phyloP scores from a whole-genome alignment of 352 stramenopile genomes.

The Nothophytophthora sp. region DNA sequence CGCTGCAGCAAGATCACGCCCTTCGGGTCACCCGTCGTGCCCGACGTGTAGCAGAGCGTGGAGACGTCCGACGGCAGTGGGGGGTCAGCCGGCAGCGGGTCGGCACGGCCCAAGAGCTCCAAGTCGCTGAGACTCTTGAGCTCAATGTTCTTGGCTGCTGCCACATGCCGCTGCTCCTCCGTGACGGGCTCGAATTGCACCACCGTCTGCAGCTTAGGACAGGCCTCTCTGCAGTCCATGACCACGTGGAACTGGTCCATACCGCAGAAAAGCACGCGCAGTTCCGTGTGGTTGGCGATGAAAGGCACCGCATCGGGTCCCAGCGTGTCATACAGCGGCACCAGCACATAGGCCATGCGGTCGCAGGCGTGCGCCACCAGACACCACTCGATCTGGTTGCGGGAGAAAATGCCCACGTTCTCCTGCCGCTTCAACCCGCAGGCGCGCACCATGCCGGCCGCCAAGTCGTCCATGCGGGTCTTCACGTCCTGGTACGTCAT shows the following conservation, averaged over 20 bases:
- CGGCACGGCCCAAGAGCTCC: slow-evolving; percentile 31
- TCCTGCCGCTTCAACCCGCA: slow-evolving; percentile 47
- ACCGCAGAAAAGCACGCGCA: slow-evolving; percentile 56
- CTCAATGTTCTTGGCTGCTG: slow-evolving; percentile 28
- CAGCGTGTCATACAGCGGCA: slow-evolving; percentile 84
- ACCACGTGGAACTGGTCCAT: slow-evolving; percentile 61
- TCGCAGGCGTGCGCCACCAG: slow-evolving; percentile 55
- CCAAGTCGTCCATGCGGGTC: slow-evolving; percentile 35
- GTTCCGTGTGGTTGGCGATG: slow-evolving; percentile 77
- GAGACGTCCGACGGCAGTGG: slow-evolving; percentile 81
- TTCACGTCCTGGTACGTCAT: slow-evolving; percentile 57
- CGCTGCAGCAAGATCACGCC: slow-evolving; percentile 94
- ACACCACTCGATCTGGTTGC: slow-evolving; percentile 77
- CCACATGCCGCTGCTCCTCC: slow-evolving; percentile 27
- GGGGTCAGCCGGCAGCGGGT: slow-evolving; percentile 48
- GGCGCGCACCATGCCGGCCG: slow-evolving; percentile 34
- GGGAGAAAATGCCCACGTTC: slow-evolving; percentile 60
- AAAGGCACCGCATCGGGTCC: slow-evolving; percentile 66
- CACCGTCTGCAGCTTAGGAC: slow-evolving; percentile 49
- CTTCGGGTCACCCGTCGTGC: slow-evolving; percentile 96
- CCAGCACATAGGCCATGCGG: slow-evolving; percentile 64
- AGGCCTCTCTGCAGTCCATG: slow-evolving; percentile 51
- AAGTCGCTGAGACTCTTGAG: slow-evolving; percentile 51
- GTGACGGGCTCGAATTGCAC: slow-evolving; percentile 60
- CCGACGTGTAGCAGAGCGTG: slow-evolving; percentile 96